These are phyloP conservation scores for Geotrichum bryndzae DNA, from an alignment of 1,139 yeast genomes.

Conservation along the genomic window DNA sequence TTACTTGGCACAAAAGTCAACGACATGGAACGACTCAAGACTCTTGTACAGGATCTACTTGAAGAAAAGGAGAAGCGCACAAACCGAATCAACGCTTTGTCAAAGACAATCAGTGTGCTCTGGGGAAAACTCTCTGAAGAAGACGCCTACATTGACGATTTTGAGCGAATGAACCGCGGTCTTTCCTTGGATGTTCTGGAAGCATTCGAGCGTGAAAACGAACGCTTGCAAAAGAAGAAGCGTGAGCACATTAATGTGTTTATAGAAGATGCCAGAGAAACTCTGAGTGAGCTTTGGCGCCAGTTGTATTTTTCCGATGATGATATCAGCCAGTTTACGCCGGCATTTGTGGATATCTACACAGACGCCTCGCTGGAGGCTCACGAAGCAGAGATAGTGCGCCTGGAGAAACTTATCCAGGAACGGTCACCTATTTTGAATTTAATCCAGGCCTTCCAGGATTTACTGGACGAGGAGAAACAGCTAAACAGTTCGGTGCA, in stretches of 20 bases:
- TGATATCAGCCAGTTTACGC: conserved; percentile 36
- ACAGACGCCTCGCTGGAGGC: conserved; percentile 50
- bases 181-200: conserved; percentile 30
- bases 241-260: conserved; percentile 61
- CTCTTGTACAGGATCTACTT: conserved; percentile 17
- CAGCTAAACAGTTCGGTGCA: conserved; percentile 64
- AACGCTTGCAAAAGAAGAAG: conserved; percentile 54
- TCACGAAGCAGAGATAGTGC: conserved; percentile 58
- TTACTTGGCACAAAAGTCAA: conserved; percentile 27
- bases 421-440: conserved; percentile 38
- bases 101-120: conserved; percentile 22
- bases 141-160: conserved; percentile 21
- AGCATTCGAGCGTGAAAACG: conserved; percentile 49
- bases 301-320: conserved; percentile 52
- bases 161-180: conserved; percentile 33
- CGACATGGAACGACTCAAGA: conserved; percentile 26
- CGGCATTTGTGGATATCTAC: conserved; percentile 38
- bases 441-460: conserved; percentile 49
- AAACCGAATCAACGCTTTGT: conserved; percentile 19
- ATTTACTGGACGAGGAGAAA: conserved; percentile 53
- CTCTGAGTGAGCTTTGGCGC: conserved; percentile 59
- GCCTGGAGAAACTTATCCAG: conserved; percentile 45
- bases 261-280: conserved; percentile 53
- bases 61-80: conserved; percentile 22
- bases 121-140: conserved; percentile 31